These are phyloP conservation scores for Houttuynia cordata DNA, from an alignment of 164 flowering plant species.

Conservation along the genomic window DNA sequence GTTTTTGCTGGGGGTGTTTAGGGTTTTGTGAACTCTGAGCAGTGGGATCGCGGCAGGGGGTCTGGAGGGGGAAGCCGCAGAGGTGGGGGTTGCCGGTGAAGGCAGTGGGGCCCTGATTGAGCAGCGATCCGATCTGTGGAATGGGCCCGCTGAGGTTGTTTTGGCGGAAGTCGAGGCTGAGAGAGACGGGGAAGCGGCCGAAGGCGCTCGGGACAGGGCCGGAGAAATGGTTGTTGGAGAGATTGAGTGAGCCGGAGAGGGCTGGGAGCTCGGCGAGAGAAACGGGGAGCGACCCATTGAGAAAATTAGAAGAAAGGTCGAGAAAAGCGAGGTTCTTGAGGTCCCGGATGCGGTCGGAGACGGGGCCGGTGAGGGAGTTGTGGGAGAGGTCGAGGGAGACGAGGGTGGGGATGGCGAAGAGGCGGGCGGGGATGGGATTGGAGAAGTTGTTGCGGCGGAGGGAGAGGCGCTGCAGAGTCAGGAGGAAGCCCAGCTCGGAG, in stretches of 20 bases:
- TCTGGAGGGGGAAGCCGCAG: slow-evolving; percentile 75
- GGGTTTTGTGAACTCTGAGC: not conserved
- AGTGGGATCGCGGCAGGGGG: slow-evolving; percentile 39
- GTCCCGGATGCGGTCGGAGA: slow-evolving; percentile 38
- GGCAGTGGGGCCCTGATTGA: slow-evolving; percentile 93
- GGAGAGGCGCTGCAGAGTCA: slow-evolving; percentile 34
- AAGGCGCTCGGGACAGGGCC: slow-evolving; percentile 61
- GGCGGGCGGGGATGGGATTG: slow-evolving; percentile 36
- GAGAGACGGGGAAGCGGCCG: slow-evolving; percentile 50
- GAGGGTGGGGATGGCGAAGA: slow-evolving; percentile 48
- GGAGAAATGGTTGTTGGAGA: slow-evolving; percentile 55
- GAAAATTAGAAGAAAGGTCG: slow-evolving; percentile 59
- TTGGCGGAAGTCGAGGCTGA: slow-evolving; percentile 63
- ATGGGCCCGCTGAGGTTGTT: slow-evolving; percentile 71
- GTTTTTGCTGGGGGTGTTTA: not conserved
- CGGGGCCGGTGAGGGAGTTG: slow-evolving; percentile 51
- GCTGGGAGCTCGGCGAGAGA: slow-evolving; percentile 24
- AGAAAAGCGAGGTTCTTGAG: slow-evolving; percentile 29
- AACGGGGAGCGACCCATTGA: slow-evolving; percentile 65
- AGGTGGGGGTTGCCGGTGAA: slow-evolving; percentile 74
- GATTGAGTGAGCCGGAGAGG: slow-evolving; percentile 56
- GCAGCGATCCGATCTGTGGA: slow-evolving; percentile 61
- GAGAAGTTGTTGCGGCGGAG: slow-evolving; percentile 57
- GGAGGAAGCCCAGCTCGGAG: slow-evolving; percentile 66
- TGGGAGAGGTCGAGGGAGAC: slow-evolving; percentile 54